phyloP scores from a whole-genome alignment of 257 asterid genomes.

The Handroanthus guayacan region DNA sequence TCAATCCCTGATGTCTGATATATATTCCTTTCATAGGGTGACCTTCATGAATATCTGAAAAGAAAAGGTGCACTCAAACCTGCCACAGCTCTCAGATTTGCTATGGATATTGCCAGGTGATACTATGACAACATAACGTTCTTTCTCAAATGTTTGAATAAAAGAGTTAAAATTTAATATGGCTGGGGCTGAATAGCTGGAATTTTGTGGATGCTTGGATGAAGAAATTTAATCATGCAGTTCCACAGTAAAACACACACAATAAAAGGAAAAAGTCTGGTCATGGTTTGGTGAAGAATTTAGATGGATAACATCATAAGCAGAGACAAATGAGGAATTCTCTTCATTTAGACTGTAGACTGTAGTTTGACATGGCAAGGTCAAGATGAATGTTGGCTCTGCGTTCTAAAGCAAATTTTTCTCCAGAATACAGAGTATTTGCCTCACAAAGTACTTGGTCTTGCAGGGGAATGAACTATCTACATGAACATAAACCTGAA shows the following conservation, averaged over 20 bases:
- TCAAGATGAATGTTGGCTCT: background rate
- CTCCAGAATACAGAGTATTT: slow-evolving; percentile 19
- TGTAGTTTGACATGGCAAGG: slow-evolving; percentile 2
- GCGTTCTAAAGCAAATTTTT: background rate
- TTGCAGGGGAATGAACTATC: slow-evolving; percentile 12
- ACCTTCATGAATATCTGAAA: slow-evolving; percentile 72
- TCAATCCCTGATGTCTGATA: background rate
- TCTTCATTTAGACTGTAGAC: slow-evolving; percentile 12
- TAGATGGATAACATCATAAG: background rate
- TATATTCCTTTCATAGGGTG: slow-evolving; percentile 57
- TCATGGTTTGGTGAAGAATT: background rate
- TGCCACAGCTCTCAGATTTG: slow-evolving; percentile 83
- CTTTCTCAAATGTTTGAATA: background rate
- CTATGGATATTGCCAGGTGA: slow-evolving; percentile 94
- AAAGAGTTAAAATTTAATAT: slow-evolving; percentile 17
- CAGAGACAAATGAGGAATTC: slow-evolving; percentile 7
- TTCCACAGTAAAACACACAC: background rate
- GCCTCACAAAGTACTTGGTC: slow-evolving; percentile 25
- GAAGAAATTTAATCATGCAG: background rate
- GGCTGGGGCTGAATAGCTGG: background rate
- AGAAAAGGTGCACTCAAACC: slow-evolving; percentile 82
- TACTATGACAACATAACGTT: background rate
- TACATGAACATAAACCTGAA: slow-evolving; percentile 2
- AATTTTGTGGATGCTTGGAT: slow-evolving; percentile 9
- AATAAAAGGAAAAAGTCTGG: background rate